A percentile compares a stretch with the other conserved stretches of the same genome.
phyloP scores from a whole-genome alignment of 1,139 yeast species.

The Meyerozyma guilliermondii region DNA sequence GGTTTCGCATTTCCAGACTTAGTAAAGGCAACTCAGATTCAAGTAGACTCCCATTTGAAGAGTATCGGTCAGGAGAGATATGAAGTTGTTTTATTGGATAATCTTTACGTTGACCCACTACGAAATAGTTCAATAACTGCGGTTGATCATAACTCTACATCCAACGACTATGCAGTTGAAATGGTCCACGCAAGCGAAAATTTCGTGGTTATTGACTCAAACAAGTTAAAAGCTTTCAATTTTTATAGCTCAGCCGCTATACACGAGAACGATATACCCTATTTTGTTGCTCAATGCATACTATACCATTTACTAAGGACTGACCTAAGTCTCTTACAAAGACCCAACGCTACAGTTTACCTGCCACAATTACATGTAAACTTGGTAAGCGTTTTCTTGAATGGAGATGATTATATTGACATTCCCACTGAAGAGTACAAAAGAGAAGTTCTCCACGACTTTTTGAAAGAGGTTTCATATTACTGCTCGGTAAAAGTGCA shows the following conservation, averaged over 20 bases:
- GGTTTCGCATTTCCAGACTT: conserved; percentile 47
- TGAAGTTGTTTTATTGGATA: conserved; percentile 16
- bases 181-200: conserved; percentile 25
- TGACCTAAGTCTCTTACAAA: neutral
- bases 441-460: neutral
- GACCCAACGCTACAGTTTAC: neutral
- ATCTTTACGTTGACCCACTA: conserved; percentile 5
- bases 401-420: neutral
- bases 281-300: neutral
- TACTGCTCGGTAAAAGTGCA: neutral
- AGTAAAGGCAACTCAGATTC: conserved; percentile 36
- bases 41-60: conserved; percentile 24
- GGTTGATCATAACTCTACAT: neutral
- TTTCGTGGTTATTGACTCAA: conserved; percentile 33
- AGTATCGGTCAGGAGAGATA: conserved; percentile 9
- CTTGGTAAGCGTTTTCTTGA: neutral
- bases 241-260: neutral
- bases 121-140: neutral
- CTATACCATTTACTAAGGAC: neutral
- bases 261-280: neutral
- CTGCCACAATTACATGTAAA: neutral
- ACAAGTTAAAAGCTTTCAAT: conserved; percentile 32
- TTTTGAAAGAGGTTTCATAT: neutral
- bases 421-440: neutral
- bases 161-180: conserved; percentile 19